Evolutionary conservation across 331 rosid species (phyloP).

Genomic region (Erythrophleum ivorense): DNA sequence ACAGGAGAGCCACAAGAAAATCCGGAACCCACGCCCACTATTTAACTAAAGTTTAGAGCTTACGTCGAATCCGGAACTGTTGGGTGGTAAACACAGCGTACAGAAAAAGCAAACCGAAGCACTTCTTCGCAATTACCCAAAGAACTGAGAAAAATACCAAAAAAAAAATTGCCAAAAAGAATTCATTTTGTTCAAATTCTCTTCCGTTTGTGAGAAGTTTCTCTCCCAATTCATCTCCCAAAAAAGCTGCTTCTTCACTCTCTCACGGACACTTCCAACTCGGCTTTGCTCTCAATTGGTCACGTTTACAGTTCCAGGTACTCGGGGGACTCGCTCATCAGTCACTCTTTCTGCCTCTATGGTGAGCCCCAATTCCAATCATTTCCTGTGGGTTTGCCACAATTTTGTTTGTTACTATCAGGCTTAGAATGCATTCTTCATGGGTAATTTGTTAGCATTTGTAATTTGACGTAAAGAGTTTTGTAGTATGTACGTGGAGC

Average conservation of each 20-base stretch:
- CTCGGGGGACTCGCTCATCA: constrained; percentile 54
- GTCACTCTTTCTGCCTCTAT: constrained; percentile 48
- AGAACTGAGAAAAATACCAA: not conserved
- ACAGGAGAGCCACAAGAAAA: not conserved
- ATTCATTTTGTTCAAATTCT: constrained; percentile 27
- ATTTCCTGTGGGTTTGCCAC: constrained; percentile 9
- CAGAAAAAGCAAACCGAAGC: constrained; percentile 61
- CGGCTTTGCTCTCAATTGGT: constrained; percentile 38
- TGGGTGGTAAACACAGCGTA: constrained; percentile 51
- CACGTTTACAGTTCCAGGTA: constrained; percentile 44
- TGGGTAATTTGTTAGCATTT: constrained; percentile 8
- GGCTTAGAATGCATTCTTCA: constrained; percentile 34
- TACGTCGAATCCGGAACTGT: constrained; percentile 51
- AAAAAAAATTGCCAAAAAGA: not conserved
- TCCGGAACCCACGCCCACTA: constrained; percentile 51
- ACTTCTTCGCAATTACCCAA: constrained; percentile 24
- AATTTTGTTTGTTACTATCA: not conserved
- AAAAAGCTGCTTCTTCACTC: constrained; percentile 38
- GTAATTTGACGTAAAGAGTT: constrained; percentile 19
- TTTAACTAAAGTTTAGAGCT: constrained; percentile 34
- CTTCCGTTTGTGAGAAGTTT: constrained; percentile 49
- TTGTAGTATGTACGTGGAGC: constrained; percentile 17
- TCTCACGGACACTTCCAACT: constrained; percentile 25
- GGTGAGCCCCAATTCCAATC: constrained; percentile 53
- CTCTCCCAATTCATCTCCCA: constrained; percentile 20